Percentiles rank a stretch among this genome's conserved stretches.
These are phyloP conservation scores for Aspergillus sp. DNA, from an alignment of 2,329 filamentous ascomycete species.

Conservation along the genomic window DNA sequence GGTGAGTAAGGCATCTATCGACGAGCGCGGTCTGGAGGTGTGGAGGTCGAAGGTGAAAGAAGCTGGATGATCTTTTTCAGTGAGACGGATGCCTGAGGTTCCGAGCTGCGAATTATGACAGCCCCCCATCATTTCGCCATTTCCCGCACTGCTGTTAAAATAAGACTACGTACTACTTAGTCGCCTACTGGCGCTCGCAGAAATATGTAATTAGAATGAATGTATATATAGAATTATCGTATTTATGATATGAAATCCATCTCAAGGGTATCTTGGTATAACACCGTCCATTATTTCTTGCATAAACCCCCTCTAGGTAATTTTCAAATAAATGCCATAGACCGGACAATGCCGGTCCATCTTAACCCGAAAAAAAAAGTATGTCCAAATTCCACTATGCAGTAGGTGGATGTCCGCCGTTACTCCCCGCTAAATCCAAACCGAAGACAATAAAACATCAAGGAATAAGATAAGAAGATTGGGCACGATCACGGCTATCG, in stretches of 20 bases:
- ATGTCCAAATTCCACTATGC: neutral
- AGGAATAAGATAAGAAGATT: neutral
- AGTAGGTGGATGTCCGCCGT: conserved; percentile 7
- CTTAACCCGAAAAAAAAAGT: neutral
- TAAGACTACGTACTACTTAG: too few species aligned
- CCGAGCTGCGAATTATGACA: conserved; percentile 1
- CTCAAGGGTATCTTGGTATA: conserved; percentile 7
- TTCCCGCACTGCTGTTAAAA: neutral
- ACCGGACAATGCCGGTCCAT: neutral
- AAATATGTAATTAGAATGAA: neutral
- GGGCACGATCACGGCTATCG: neutral
- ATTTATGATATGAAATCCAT: conserved; percentile 2
- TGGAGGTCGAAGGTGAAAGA: conserved; percentile 9
- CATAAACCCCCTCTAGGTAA: neutral
- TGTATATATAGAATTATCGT: neutral
- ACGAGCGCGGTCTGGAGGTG: neutral
- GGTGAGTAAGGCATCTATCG: conserved; percentile 13
- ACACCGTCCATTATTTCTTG: neutral
- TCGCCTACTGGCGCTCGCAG: too few species aligned
- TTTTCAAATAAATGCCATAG: neutral
- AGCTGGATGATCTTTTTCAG: conserved; percentile 5
- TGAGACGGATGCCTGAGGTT: conserved; percentile 5
- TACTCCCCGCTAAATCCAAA: conserved; percentile 18
- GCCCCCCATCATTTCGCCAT: neutral
- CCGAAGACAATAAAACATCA: neutral